Conservation (phyloP, 495 filamentous ascomycete genomes). For the Cercophora sp. region DNA sequence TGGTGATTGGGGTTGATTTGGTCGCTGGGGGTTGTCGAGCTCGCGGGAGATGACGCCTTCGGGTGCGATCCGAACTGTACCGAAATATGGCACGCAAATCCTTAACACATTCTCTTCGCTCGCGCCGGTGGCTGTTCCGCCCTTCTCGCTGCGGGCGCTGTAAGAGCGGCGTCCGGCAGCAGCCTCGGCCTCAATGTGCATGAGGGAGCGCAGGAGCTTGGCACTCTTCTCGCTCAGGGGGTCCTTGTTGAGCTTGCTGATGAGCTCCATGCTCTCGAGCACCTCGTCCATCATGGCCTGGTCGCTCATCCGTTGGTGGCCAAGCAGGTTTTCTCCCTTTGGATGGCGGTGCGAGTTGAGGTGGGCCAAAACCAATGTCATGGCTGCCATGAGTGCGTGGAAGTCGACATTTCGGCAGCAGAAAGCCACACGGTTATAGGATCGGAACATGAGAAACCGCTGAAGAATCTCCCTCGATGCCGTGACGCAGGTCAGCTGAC, state of each 20-base stretch:
- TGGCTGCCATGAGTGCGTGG: slow-evolving; percentile 30
- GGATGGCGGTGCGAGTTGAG: slow-evolving; percentile 8
- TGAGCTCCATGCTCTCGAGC: slow-evolving; percentile 35
- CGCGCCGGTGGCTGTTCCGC: neutral
- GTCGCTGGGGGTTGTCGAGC: neutral
- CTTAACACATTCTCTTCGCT: slow-evolving; percentile 5
- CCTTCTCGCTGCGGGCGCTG: neutral
- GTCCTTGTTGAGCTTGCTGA: slow-evolving; percentile 31
- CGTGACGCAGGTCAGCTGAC: slow-evolving; percentile 32
- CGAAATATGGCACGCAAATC: slow-evolving; percentile 20
- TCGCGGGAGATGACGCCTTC: slow-evolving; percentile 6
- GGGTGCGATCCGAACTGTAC: slow-evolving; percentile 10
- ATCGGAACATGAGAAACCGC: slow-evolving; percentile 35
- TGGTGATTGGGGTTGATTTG: too few species aligned
- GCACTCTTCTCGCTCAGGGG: slow-evolving; percentile 29
- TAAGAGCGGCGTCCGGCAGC: slow-evolving; percentile 14
- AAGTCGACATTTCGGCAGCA: slow-evolving; percentile 39
- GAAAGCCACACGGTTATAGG: slow-evolving; percentile 14
- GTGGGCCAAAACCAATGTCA: slow-evolving; percentile 27
- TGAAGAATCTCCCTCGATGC: slow-evolving; percentile 36
- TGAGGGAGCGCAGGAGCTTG: slow-evolving; percentile 29
- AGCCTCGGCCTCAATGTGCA: slow-evolving; percentile 35
- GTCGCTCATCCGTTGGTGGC: slow-evolving; percentile 41
- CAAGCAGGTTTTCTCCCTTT: slow-evolving; percentile 19
- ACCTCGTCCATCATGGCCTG: slow-evolving; percentile 43